These are phyloP conservation scores for Rhodotorula sp. DNA, from an alignment of 1,284 basidiomycete genomes.

Conservation along the genomic window DNA sequence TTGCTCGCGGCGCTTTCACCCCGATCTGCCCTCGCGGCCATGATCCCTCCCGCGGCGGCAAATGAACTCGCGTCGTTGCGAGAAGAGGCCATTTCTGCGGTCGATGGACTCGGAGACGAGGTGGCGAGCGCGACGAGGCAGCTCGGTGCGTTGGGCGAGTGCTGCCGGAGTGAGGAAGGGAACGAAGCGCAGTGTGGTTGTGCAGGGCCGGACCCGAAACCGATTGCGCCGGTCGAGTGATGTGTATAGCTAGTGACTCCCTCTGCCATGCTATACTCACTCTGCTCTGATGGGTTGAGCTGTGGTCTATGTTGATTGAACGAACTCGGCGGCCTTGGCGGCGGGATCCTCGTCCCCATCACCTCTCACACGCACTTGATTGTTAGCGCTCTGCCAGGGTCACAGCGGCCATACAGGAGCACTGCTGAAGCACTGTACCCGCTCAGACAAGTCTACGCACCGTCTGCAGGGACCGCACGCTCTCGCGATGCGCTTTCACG, in stretches of 20 bases:
- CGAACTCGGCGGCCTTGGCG: too few species aligned
- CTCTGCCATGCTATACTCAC: too few species aligned
- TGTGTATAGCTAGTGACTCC: not conserved
- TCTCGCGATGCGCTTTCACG: too few species aligned
- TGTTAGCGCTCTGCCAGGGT: too few species aligned
- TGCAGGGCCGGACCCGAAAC: not conserved
- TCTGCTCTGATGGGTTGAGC: too few species aligned
- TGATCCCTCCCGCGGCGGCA: constrained; percentile 5
- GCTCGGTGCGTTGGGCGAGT: constrained; percentile 34
- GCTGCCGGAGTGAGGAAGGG: constrained; percentile 33
- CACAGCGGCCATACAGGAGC: too few species aligned
- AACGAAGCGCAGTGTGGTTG: constrained; percentile 2
- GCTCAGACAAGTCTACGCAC: too few species aligned
- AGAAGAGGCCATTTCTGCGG: not conserved
- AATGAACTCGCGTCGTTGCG: not conserved
- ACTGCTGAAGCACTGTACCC: too few species aligned
- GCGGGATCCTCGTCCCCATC: too few species aligned
- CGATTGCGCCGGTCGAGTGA: not conserved
- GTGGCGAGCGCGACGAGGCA: constrained; percentile 23
- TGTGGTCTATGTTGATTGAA: too few species aligned
- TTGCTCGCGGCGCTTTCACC: constrained; percentile 25
- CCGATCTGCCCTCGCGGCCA: constrained; percentile 8
- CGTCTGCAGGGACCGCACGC: too few species aligned
- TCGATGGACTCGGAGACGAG: constrained; percentile 11
- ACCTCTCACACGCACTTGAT: too few species aligned